These are phyloP conservation scores for Cantharellus anzutake DNA, from an alignment of 768 basidiomycete species.

Conservation along the genomic window DNA sequence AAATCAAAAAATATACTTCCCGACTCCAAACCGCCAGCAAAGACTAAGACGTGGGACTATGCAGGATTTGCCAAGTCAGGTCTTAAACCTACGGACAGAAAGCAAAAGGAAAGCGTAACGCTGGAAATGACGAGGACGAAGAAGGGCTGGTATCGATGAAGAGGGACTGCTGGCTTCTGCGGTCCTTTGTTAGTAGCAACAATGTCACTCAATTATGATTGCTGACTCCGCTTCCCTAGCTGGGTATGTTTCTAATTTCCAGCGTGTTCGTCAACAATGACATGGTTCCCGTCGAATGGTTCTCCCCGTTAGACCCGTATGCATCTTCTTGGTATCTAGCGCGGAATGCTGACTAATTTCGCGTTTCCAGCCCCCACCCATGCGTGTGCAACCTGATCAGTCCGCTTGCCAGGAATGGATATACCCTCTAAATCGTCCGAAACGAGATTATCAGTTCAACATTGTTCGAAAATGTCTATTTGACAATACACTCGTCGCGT, in stretches of 20 bases:
- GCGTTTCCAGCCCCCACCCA: conserved; percentile 21
- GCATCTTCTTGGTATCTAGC: neutral
- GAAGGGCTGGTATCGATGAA: conserved; percentile 73
- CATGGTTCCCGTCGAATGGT: neutral
- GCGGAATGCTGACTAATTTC: neutral
- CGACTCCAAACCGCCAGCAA: conserved; percentile 33
- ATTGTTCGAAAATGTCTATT: conserved; percentile 73
- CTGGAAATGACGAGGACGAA: conserved; percentile 30
- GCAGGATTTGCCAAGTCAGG: conserved; percentile 75
- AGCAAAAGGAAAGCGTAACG: conserved; percentile 28
- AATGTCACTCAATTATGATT: conserved; percentile 24
- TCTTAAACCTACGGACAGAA: conserved; percentile 28
- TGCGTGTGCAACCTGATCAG: conserved; percentile 64
- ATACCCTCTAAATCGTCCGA: conserved; percentile 72
- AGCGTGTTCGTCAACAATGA: neutral
- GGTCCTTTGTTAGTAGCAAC: neutral
- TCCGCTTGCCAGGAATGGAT: conserved; percentile 74
- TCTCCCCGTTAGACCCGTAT: conserved; percentile 4
- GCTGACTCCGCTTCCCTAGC: neutral
- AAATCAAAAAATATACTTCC: conserved; percentile 2
- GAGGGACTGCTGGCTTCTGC: conserved; percentile 35
- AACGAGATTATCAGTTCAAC: conserved; percentile 88
- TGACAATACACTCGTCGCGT: conserved; percentile 82
- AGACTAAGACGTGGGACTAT: conserved; percentile 80
- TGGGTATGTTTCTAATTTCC: conserved; percentile 5